Conservation (phyloP, 441 rosid species). For the Hura crepitans region DNA sequence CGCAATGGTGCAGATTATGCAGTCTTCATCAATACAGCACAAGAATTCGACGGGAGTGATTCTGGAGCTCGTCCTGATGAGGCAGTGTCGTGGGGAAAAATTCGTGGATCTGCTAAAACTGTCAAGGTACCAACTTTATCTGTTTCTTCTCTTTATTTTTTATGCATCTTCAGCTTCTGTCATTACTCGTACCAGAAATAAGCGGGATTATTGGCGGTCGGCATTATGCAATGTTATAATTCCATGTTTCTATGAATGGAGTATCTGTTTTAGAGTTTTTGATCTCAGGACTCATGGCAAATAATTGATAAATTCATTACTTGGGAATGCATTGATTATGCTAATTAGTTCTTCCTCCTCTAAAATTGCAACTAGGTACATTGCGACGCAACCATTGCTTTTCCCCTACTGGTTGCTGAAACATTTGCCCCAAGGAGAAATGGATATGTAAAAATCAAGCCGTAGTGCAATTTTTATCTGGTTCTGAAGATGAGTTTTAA, state of each 20-base stretch:
- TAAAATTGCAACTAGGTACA: constrained; percentile 52
- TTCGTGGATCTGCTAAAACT: constrained; percentile 70
- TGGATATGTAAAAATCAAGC: constrained; percentile 18
- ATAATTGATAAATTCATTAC: background rate
- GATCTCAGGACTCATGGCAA: background rate
- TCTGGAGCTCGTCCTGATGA: constrained; percentile 95
- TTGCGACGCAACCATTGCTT: constrained; percentile 94
- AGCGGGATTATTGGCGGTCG: background rate
- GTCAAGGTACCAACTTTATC: constrained; percentile 50
- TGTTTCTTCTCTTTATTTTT: background rate
- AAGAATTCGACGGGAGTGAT: constrained; percentile 95
- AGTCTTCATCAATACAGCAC: constrained; percentile 81
- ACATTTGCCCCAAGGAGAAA: constrained; percentile 69
- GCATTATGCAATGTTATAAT: background rate
- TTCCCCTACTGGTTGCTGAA: constrained; percentile 81
- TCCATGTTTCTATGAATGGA: background rate
- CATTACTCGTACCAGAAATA: background rate
- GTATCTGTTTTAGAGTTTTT: background rate
- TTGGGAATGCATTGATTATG: background rate
- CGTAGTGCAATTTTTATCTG: constrained; percentile 15
- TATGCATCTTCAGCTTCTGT: background rate
- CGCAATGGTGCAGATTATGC: constrained; percentile 96
- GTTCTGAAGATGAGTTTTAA: background rate
- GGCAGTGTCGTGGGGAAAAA: constrained; percentile 95
- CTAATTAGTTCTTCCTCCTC: background rate